Percentiles rank a stretch among this genome's conserved stretches.
phyloP scores from a whole-genome alignment of 805 yeast species.

The Hanseniaspora valbyensis region DNA sequence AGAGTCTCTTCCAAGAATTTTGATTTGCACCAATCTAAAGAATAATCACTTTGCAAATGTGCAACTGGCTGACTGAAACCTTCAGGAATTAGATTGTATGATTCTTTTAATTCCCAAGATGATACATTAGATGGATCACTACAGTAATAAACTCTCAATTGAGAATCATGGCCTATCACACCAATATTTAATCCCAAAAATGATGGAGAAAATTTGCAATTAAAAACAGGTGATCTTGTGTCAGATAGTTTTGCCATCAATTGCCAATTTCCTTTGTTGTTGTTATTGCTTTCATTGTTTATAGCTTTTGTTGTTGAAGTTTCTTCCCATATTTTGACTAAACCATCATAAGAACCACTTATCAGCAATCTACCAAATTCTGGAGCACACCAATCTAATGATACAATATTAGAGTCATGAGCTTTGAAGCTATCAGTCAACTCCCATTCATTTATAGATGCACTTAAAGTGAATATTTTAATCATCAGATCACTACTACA shows the following conservation, averaged over 20 bases:
- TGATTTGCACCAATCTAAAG: constrained; percentile 84
- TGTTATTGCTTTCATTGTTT: constrained; percentile 66
- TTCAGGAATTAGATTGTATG: constrained; percentile 7
- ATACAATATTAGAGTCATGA: constrained; percentile 77
- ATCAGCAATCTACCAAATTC: constrained; percentile 82
- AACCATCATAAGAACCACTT: constrained; percentile 80
- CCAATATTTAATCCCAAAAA: constrained; percentile 74
- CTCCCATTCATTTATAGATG: constrained; percentile 62
- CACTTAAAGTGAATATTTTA: constrained; percentile 71
- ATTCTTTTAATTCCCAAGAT: constrained; percentile 56
- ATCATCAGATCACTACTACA: constrained; percentile 91
- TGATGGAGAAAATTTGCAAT: constrained; percentile 78
- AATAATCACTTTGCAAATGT: constrained; percentile 74
- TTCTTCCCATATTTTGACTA: constrained; percentile 86
- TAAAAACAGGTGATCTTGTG: constrained; percentile 78
- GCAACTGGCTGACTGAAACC: constrained; percentile 54
- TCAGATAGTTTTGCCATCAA: constrained; percentile 69
- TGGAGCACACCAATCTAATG: constrained; percentile 87
- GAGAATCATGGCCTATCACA: constrained; percentile 82
- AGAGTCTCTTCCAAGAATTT: constrained; percentile 70
- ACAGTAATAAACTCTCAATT: constrained; percentile 73
- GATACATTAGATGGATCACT: constrained; percentile 78
- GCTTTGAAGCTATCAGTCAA: constrained; percentile 89
- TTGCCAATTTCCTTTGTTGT: constrained; percentile 52
- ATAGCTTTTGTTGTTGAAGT: constrained; percentile 36